Evolutionary conservation across 2,329 filamentous ascomycete genomes (phyloP), one percentile per base, ranked within the genome.

Genomic region (Hortaea werneckii): DNA sequence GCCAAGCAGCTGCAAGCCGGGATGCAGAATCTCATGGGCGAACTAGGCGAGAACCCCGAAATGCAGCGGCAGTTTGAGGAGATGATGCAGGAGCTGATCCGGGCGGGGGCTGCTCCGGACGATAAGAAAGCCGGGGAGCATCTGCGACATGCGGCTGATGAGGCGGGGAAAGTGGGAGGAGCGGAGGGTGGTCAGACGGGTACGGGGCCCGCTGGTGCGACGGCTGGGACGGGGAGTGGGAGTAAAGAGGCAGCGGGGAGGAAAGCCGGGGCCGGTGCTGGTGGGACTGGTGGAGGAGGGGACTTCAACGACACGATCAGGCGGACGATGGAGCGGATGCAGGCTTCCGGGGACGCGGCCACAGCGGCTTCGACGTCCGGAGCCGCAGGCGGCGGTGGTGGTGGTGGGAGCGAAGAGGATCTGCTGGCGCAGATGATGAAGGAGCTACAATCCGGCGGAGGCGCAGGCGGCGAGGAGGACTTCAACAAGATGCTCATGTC

Each of bases 321-420:
- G 49, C 81, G 81, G 57, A 96, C 92, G 0, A 95, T 98, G 85
- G 87, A 94, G 67, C 84, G 92, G 41, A 95, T 98, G 87, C 85
- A 94, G 59, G 79, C 79, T 30, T 95, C 88, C 0, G 88, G 86
- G 1, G 82, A 90, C 37, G 83, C 88, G 55, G 89, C 89, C 4
- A 88, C 86, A 0, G 87, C 87, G 0, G 79, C 82, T 1, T 75
- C 83, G 2, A 82, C 80, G 1, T 76, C 82, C 5, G 57, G 61
- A 1, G 47, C 49, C 8, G 42, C 49, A 9, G 20, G 20, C 20
- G 20, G 20, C 20, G 73, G n/a, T 4, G 13, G 11, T 6, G 29
- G 11, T 6, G 29, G 10, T 7, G 34, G 44, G 5, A 72, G 73
- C 0, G 80, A 73, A 41, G 82, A 95, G 53, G 89, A 95, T 63